phyloP scores from a whole-genome alignment of 225 moss, liverwort and hornwort species.

The Neckera pumila region DNA sequence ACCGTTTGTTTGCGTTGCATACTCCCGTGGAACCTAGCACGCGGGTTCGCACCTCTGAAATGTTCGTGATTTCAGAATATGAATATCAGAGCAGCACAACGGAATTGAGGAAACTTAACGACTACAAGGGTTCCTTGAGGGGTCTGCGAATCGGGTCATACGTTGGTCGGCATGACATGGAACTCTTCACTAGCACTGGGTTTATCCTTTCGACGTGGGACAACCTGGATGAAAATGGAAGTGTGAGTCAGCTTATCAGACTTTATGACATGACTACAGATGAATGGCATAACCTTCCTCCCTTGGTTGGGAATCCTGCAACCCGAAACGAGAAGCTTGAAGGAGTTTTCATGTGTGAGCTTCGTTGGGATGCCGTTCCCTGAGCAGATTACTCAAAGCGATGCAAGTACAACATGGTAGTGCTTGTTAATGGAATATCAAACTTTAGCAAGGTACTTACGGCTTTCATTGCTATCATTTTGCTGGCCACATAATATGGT shows the following conservation, averaged over 20 bases:
- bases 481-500: neutral
- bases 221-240: neutral
- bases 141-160: neutral
- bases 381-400: neutral
- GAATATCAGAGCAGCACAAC: neutral
- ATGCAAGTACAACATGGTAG: neutral
- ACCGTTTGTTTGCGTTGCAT: conserved; percentile 7
- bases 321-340: neutral
- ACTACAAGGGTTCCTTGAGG: neutral
- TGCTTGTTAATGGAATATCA: neutral
- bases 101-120: neutral
- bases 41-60: neutral
- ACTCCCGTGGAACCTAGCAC: neutral
- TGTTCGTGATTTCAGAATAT: conserved; percentile 1
- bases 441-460: neutral
- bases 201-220: conserved; percentile 4
- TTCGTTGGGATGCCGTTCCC: conserved; percentile 14
- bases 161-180: neutral
- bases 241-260: neutral
- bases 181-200: neutral
- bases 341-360: conserved; percentile 1
- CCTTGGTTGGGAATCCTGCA: neutral
- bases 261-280: neutral
- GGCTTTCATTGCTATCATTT: neutral
- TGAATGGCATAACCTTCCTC: conserved; percentile 7